phyloP scores from a whole-genome alignment of 768 basidiomycete species.

The Royoungia palumana region DNA sequence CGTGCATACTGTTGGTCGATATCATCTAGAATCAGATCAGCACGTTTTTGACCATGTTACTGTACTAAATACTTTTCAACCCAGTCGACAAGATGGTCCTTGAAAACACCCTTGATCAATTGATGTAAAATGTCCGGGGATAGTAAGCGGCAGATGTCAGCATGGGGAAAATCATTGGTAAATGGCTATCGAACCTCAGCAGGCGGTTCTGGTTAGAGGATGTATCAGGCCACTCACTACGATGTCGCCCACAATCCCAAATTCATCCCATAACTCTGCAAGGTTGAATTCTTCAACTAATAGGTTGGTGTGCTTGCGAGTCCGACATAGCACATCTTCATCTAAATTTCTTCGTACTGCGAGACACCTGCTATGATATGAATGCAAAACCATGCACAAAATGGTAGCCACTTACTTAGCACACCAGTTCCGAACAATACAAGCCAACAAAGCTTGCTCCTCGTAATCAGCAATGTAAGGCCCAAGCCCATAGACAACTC shows the following conservation, averaged over 20 bases:
- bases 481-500: not conserved
- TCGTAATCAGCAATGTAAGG: not conserved
- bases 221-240: slow-evolving; percentile 24
- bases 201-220: no score
- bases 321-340: no score
- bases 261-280: no score
- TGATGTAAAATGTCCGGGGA: not conserved
- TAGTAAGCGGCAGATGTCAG: slow-evolving; percentile 29
- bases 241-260: slow-evolving; percentile 5
- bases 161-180: slow-evolving; percentile 29
- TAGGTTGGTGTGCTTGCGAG: no score
- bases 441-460: not conserved
- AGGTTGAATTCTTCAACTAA: no score
- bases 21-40: slow-evolving; percentile 22
- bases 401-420: not conserved
- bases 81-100: slow-evolving; percentile 1
- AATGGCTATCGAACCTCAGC: slow-evolving; percentile 30
- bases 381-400: no score
- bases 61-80: not conserved
- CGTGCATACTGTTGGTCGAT: slow-evolving; percentile 28
- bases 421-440: not conserved
- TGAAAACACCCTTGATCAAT: not conserved
- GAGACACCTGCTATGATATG: not conserved
- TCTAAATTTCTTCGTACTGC: not conserved
- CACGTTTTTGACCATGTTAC: not conserved